Base-by-base conservation (phyloP, 2,329 filamentous ascomycete species). In the Xylaria sp. region DNA sequence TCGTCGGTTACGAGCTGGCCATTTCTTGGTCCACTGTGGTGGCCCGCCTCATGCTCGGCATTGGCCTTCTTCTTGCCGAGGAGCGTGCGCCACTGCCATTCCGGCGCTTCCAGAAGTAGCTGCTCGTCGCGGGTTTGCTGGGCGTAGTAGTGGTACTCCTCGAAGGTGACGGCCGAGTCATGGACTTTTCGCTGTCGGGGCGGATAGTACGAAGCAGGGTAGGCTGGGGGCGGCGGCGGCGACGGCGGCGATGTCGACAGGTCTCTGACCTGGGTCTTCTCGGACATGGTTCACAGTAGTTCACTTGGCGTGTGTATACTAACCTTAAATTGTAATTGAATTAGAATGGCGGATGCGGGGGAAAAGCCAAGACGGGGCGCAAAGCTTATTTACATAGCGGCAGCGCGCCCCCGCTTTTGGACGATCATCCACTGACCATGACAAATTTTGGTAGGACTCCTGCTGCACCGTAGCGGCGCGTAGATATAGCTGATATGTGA, bases 1-100 rank as follows among this genome's bases (percentile, higher is more conserved):
- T 78, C 74, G 15, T 79, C 75, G 2, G 71, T 72, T 28, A 80
- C 70, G 28, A 63, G 37, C 12, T 33, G 47, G 6, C 43, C 45
- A 17, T 15, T 7, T 14, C 25, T 52, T 17, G 38, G 2, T 7
- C 9, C 43, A 4, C 12, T 2, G 21, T 42, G 60, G 28, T n/a
- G 3, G 12, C 35, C 8, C 23, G 33, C 40, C 17, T 12, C 58
- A 6, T 42, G 21, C 2, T 1, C 19, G 15, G 57, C 49, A 37
- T 54, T 43, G 4, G 35, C 28, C 21, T 25, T 4, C 47, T 61
- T 61, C 47, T 61, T 64, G n/a, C 40, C 37, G 33, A 65, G 40
- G 33, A 65, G 6, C 14, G 46, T 33, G 28, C 47, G 55, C 60
- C 60, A 60, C n/a, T 66, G 57, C 60, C 47, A 60, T 38, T 63